Evolutionary conservation across 2,329 filamentous ascomycete genomes (phyloP).

Genomic region (Exophiala dermatitidis): DNA sequence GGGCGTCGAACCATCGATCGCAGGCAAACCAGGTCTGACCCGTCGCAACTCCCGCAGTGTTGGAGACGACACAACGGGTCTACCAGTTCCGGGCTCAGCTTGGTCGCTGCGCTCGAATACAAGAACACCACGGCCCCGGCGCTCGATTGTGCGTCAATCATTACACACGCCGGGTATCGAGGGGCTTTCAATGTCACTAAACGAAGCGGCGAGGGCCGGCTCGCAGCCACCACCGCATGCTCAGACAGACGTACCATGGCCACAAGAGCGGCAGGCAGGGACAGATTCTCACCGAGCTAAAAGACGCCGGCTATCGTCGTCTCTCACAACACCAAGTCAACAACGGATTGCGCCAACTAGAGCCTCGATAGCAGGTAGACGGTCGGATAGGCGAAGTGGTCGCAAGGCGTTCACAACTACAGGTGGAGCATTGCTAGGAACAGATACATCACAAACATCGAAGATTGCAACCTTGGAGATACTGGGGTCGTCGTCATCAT

Average conservation of each 20-base stretch:
- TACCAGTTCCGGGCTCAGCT: conserved; percentile 37
- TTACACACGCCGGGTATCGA: conserved; percentile 11
- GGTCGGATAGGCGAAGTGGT: conserved; percentile 4
- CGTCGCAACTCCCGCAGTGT: conserved; percentile 39
- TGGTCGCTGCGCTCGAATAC: conserved; percentile 28
- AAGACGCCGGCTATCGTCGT: conserved; percentile 15
- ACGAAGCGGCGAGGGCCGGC: conserved; percentile 3
- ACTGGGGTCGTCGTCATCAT: conserved; percentile 9
- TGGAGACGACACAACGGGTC: conserved; percentile 45
- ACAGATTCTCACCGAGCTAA: conserved; percentile 8
- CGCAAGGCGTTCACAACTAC: conserved; percentile 12
- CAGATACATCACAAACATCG: not conserved
- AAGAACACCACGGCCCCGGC: conserved; percentile 26
- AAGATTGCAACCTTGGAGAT: not conserved
- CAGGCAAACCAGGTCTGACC: conserved; percentile 22
- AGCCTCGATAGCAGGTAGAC: not conserved
- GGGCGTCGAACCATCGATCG: conserved; percentile 16
- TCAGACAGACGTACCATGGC: not conserved
- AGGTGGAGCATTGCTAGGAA: not conserved
- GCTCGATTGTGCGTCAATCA: conserved; percentile 1
- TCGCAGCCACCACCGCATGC: not conserved
- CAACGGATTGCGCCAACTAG: not conserved
- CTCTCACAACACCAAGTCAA: conserved; percentile 1
- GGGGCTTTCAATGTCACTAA: conserved; percentile 1
- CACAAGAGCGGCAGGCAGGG: not conserved